These are phyloP conservation scores for Ochromonas danica DNA, from an alignment of 108 stramenopile genomes.

Conservation along the genomic window DNA sequence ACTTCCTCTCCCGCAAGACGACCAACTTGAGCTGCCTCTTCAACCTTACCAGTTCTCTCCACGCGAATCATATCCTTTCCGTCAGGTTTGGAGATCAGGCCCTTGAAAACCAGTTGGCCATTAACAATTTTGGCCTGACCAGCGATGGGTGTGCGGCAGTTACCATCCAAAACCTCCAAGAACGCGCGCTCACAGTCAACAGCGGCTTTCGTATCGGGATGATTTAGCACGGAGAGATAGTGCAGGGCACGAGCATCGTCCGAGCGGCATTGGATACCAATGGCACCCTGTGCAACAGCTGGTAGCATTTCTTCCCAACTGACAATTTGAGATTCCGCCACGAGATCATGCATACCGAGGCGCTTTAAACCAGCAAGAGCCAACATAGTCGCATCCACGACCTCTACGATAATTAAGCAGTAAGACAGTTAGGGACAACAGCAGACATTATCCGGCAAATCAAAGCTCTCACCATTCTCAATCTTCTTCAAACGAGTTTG, in stretches of 20 bases:
- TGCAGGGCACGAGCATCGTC: constrained; percentile 83
- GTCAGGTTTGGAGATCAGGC: constrained; percentile 55
- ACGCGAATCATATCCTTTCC: constrained; percentile 46
- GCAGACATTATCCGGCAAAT: background rate
- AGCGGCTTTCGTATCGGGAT: constrained; percentile 82
- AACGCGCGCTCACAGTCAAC: constrained; percentile 98
- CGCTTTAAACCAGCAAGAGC: constrained; percentile 98
- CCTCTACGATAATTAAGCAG: background rate
- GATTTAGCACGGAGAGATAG: constrained; percentile 85
- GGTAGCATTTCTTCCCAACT: constrained; percentile 93
- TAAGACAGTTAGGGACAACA: background rate
- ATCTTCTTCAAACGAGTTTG: constrained; percentile 98
- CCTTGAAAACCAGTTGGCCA: constrained; percentile 61
- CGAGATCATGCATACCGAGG: constrained; percentile 89
- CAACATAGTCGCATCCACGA: constrained; percentile 85
- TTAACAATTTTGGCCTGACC: constrained; percentile 88
- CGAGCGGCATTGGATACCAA: constrained; percentile 95
- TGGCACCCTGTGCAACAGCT: constrained; percentile 98
- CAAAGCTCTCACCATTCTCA: constrained; percentile 81
- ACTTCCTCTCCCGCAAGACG: constrained; percentile 55
- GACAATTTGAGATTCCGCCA: constrained; percentile 56
- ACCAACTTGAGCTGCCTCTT: constrained; percentile 53
- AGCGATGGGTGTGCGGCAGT: constrained; percentile 99
- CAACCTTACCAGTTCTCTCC: constrained; percentile 45
- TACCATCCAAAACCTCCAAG: constrained; percentile 93